Base-by-base conservation (phyloP, 306 rosid species). In the Medicago arabica region DNA sequence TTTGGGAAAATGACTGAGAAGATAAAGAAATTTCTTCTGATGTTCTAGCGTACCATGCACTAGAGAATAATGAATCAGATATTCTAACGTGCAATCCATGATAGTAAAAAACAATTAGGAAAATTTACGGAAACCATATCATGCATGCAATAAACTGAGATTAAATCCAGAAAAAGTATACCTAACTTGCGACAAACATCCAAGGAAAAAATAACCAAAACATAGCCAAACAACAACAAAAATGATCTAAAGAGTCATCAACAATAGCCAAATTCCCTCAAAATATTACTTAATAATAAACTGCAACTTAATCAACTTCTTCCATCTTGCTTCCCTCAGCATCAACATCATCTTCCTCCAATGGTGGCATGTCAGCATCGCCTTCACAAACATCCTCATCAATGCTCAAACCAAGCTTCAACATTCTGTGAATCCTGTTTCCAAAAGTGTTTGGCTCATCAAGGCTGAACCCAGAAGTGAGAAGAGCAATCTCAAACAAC, bases 251-350 rank as follows among this genome's bases (percentile, higher is more conserved):
- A 54, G 7, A 69, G 63, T 41, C 59, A 25, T 18, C 11, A 49
- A 43, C 50, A 80, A 10, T 43, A 21, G 69, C 47, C 38, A 67
- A 74, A 55, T 19, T 55, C 7, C 7, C 15, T 21, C 8, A 57
- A 57, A 57, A 18, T 21, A 57, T 4, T 1, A 4, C 2, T 19
- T 4, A 55, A n/a, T 8, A 17, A 65, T 9, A 28, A 55, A 67
- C 25, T 1, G 38, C 54, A 59, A 1, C 49, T 92, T 89, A 92
- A 36, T 92, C 97, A 4, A 92, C 97, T 59, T 92, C 97, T 64
- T 92, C 97, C 97, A 92, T 92, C 91, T 92, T 92, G 96, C 88
- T 82, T 11, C 91, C 93, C 79, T 90, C 96, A 0, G 91, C 96
- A 21, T 91, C 97, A 0, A 76, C 96, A 0, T 91, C 97, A 0